These are phyloP conservation scores for Stephania cephalantha DNA, from an alignment of 164 flowering plant species.

Conservation along the genomic window DNA sequence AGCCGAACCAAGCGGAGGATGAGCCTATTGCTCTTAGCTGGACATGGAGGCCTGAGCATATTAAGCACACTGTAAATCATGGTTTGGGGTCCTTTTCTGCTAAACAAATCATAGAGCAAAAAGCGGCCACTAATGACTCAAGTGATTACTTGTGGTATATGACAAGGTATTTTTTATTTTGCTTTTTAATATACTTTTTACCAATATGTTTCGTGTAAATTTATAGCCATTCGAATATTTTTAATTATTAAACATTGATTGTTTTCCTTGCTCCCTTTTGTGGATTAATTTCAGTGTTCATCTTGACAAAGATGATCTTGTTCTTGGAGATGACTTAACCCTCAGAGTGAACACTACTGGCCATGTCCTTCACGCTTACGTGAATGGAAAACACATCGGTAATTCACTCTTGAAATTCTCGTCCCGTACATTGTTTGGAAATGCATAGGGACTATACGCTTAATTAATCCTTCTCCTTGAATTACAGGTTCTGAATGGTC, in stretches of 20 bases:
- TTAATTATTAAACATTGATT: background rate
- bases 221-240: no score
- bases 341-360: conserved; percentile 51
- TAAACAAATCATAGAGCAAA: conserved; percentile 44
- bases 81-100: conserved; percentile 32
- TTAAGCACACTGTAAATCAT: conserved; percentile 8
- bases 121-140: conserved; percentile 29
- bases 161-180: conserved; percentile 39
- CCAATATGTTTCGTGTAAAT: background rate
- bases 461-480: background rate
- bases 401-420: background rate
- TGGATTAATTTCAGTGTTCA: conserved; percentile 20
- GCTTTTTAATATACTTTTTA: background rate
- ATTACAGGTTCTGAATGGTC: conserved; percentile 45
- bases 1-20: conserved; percentile 26
- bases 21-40: conserved; percentile 34
- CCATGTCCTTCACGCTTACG: conserved; percentile 53
- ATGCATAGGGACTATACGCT: background rate
- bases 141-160: conserved; percentile 83
- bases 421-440: background rate
- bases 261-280: background rate
- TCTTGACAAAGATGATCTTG: conserved; percentile 28
- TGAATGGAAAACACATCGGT: conserved; percentile 42
- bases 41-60: conserved; percentile 52
- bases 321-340: conserved; percentile 30